Percentiles rank a stretch among this genome's conserved stretches.
phyloP scores from a whole-genome alignment of 2,329 filamentous ascomycete species.

The Aspergillus floridensis region DNA sequence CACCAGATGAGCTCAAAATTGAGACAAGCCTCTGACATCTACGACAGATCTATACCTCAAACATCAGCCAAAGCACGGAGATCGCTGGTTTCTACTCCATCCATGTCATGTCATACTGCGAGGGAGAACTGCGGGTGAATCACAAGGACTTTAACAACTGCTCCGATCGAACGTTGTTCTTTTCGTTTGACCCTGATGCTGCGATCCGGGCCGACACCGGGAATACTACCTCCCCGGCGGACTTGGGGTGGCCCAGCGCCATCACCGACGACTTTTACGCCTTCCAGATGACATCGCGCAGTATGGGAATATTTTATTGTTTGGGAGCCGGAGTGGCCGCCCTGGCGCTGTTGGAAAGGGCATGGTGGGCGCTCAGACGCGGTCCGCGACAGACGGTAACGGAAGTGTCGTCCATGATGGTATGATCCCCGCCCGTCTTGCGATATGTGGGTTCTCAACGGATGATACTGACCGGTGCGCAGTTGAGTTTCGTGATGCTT shows the following conservation, averaged over 20 bases:
- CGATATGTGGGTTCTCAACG: not conserved
- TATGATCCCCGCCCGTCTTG: slow-evolving; percentile 22
- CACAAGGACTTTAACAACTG: slow-evolving; percentile 55
- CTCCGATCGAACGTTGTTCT: slow-evolving; percentile 53
- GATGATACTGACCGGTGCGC: slow-evolving; percentile 1
- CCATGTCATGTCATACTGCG: slow-evolving; percentile 61
- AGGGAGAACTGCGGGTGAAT: slow-evolving; percentile 40
- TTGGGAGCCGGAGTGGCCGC: slow-evolving; percentile 55
- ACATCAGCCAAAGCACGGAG: slow-evolving; percentile 48
- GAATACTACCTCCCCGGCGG: slow-evolving; percentile 49
- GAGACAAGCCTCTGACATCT: slow-evolving; percentile 24
- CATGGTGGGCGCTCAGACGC: slow-evolving; percentile 45
- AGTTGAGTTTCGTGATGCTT: slow-evolving; percentile 57
- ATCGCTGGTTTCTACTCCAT: slow-evolving; percentile 61
- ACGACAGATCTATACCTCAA: slow-evolving; percentile 32
- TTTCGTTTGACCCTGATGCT: slow-evolving; percentile 55
- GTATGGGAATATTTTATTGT: slow-evolving; percentile 59
- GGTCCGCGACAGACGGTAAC: slow-evolving; percentile 48
- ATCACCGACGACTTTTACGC: slow-evolving; percentile 55
- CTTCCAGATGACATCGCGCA: slow-evolving; percentile 50
- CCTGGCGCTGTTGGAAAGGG: slow-evolving; percentile 48
- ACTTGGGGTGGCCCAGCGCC: slow-evolving; percentile 57
- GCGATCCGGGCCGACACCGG: slow-evolving; percentile 51
- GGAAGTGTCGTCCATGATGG: slow-evolving; percentile 50
- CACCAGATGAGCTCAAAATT: not conserved